Conservation (phyloP, 345 rosid genomes). For the Excoecaria agallocha region DNA sequence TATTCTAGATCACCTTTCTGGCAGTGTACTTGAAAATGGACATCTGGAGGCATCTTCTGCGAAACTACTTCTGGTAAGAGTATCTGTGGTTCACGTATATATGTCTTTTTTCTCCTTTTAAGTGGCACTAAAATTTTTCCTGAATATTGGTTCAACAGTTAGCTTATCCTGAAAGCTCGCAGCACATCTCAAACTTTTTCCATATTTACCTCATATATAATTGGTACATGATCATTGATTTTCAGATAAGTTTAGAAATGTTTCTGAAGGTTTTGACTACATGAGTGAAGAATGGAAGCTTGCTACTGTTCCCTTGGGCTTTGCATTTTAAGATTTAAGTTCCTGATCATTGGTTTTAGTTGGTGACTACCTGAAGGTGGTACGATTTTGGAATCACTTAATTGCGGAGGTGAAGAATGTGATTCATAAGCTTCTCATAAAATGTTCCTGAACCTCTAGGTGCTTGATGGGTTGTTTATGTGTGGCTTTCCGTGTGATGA, state of each 20-base stretch:
- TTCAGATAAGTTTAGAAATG: neutral
- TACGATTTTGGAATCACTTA: neutral
- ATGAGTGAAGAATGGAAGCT: neutral
- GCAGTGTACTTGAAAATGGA: slow-evolving; percentile 30
- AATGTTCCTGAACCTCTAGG: neutral
- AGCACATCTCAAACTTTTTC: too few relatives aligned
- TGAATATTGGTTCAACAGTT: slow-evolving; percentile 2
- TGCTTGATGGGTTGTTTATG: neutral
- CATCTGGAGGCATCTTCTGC: slow-evolving; percentile 48
- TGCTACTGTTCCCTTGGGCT: too few relatives aligned
- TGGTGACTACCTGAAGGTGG: neutral
- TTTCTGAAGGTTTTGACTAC: neutral
- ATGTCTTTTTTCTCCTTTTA: neutral
- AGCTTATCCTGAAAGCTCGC: too few relatives aligned
- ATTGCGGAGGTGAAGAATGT: neutral
- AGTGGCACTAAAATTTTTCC: neutral
- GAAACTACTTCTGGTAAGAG: slow-evolving; percentile 74
- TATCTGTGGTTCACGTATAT: neutral
- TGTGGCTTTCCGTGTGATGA: neutral
- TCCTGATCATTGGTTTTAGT: neutral
- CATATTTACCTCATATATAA: too few relatives aligned
- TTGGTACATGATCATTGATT: neutral
- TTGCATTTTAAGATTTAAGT: neutral
- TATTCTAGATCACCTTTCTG: slow-evolving; percentile 55
- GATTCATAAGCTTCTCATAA: neutral